Evolutionary conservation across 2,329 filamentous ascomycete species (phyloP).

Genomic region (Gnomoniopsis smithogilvyi): DNA sequence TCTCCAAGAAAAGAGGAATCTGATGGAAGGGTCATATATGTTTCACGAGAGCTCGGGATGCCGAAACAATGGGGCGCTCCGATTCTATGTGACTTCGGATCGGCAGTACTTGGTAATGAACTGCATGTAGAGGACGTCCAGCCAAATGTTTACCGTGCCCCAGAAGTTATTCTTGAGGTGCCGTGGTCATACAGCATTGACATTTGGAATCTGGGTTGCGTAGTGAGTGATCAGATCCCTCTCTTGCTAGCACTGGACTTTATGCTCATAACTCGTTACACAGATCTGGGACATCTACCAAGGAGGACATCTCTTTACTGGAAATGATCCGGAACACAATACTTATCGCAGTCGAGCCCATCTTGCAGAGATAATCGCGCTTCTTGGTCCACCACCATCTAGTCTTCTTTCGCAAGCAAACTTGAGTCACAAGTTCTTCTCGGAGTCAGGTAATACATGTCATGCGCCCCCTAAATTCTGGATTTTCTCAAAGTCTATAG

Average conservation of each 20-base stretch:
- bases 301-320: not conserved
- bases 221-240: constrained; percentile 34
- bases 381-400: not conserved
- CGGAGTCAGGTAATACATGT: not conserved
- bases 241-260: not conserved
- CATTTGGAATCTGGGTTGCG: constrained; percentile 50
- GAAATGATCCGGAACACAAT: not conserved
- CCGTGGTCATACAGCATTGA: constrained; percentile 46
- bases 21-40: constrained; percentile 38
- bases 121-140: constrained; percentile 34
- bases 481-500: too few species aligned
- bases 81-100: constrained; percentile 48
- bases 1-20: constrained; percentile 36
- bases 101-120: constrained; percentile 33
- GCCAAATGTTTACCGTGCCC: constrained; percentile 37
- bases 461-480: not conserved
- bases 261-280: not conserved
- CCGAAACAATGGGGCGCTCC: constrained; percentile 28
- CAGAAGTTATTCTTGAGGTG: constrained; percentile 43
- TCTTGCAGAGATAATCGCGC: not conserved
- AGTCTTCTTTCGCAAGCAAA: not conserved
- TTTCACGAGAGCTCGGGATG: constrained; percentile 33
- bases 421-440: not conserved
- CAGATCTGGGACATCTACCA: not conserved
- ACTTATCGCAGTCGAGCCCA: constrained; percentile 1